Evolutionary conservation across 179 eudicot genomes (phyloP), one percentile per base, ranked within the genome.

Genomic region (Monotropa hypopitys): DNA sequence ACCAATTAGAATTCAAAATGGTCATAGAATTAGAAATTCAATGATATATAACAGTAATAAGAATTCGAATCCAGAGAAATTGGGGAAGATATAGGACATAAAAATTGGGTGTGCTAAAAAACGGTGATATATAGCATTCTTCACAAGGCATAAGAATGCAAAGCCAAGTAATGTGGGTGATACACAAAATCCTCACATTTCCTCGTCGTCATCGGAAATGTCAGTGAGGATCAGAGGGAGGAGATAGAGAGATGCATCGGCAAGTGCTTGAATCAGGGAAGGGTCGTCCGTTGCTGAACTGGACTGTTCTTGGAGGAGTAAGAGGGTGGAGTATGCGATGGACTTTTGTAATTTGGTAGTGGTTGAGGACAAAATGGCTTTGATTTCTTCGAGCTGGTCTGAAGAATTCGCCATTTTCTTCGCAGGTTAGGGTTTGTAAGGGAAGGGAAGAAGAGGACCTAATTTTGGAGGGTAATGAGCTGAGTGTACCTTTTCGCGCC

Each of bases 241-340:
- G n/a, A 90, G 42, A 26, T 42, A 23, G 59, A 21, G 46, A 72
- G 79, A 83, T 0, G 87, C 83, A 13, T 80, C 79, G 42, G 82
- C 81, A 18, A 92, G 88, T 7, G 51, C 66, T 10, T 80, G 78
- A 43, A 90, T 78, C 35, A 78, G 77, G 21, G 88, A 68, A 50
- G 82, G 78, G 73, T 89, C 87, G 28, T 18, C 18, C 2, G 35
- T 77, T 73, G 59, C 78, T 15, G 89, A 80, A 76, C 49, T 78
- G 10, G 89, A 81, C 63, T 85, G 84, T 69, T 93, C 85, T 85
- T 89, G 96, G 69, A 92, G 87, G 54, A 81, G 87, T 13, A 87
- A 75, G 9, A 94, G 87, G 73, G 85, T 76, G 23, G 91, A 85
- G 70, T 94, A 92, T 15, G 90, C 96, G n/a, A 69, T 76, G 18